phyloP scores from a whole-genome alignment of 257 asterid species.

The Thymus mandschuricus region DNA sequence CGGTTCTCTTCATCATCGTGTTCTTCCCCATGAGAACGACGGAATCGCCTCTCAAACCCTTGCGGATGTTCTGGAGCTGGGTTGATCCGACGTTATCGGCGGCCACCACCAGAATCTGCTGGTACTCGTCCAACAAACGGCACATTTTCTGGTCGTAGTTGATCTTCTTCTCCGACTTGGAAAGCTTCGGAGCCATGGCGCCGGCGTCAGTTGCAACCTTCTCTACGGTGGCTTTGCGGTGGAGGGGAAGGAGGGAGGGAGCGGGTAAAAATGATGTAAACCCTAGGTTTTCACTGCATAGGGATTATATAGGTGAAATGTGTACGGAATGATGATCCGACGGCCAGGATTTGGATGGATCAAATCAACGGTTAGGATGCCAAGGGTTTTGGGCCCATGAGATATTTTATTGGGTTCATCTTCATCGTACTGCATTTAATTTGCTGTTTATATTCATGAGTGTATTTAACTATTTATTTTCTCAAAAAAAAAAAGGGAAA shows the following conservation, averaged over 20 bases:
- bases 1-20: constrained; percentile 87
- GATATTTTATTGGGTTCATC: too few relatives aligned
- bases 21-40: constrained; percentile 90
- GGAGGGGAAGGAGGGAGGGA: background rate
- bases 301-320: background rate
- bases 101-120: constrained; percentile 68
- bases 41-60: constrained; percentile 82
- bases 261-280: background rate
- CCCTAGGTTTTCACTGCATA: background rate
- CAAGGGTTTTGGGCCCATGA: background rate
- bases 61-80: constrained; percentile 79
- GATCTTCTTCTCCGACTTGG: constrained; percentile 85
- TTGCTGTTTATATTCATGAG: too few relatives aligned
- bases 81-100: constrained; percentile 92
- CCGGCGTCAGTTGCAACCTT: background rate
- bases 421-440: too few relatives aligned
- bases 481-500: too few relatives aligned
- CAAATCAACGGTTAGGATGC: background rate
- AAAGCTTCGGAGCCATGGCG: constrained; percentile 56
- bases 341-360: background rate
- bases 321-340: background rate
- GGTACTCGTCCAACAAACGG: constrained; percentile 67
- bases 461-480: too few relatives aligned
- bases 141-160: constrained; percentile 75
- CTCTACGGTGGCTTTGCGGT: background rate